A percentile compares a stretch with the other conserved stretches of the same genome.
phyloP scores from a whole-genome alignment of 768 basidiomycete species.

The Candolleomyces aberdarensis region DNA sequence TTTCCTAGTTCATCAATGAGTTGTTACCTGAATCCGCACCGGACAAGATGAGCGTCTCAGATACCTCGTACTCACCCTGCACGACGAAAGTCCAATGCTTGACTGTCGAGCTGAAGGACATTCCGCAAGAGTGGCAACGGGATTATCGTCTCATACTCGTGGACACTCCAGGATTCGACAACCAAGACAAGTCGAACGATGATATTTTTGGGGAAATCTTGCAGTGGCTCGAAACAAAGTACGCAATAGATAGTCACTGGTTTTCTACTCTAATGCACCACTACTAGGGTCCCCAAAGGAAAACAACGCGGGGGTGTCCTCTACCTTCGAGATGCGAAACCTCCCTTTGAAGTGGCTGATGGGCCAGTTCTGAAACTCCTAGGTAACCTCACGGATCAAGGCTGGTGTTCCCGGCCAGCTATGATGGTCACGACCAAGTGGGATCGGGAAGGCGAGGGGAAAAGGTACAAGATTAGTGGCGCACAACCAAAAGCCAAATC shows the following conservation, averaged over 20 bases:
- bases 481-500: background rate
- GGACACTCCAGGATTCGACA: conserved; percentile 25
- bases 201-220: conserved; percentile 21
- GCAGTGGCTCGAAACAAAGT: conserved; percentile 13
- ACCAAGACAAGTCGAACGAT: conserved; percentile 14
- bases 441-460: background rate
- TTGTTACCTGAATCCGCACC: background rate
- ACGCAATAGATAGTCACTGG: background rate
- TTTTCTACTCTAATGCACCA: background rate
- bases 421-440: background rate
- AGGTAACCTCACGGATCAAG: background rate
- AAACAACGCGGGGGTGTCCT: background rate
- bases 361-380: background rate
- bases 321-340: background rate
- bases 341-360: background rate
- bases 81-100: background rate
- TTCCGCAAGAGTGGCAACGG: background rate
- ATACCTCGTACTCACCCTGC: background rate
- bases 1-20: background rate
- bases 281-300: background rate
- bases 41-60: background rate
- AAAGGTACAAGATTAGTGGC: background rate
- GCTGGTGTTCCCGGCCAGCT: background rate
- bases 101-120: background rate
- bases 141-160: conserved; percentile 15